These are phyloP conservation scores for Geotrichum fermentans DNA, from an alignment of 1,139 yeast genomes.

Conservation along the genomic window DNA sequence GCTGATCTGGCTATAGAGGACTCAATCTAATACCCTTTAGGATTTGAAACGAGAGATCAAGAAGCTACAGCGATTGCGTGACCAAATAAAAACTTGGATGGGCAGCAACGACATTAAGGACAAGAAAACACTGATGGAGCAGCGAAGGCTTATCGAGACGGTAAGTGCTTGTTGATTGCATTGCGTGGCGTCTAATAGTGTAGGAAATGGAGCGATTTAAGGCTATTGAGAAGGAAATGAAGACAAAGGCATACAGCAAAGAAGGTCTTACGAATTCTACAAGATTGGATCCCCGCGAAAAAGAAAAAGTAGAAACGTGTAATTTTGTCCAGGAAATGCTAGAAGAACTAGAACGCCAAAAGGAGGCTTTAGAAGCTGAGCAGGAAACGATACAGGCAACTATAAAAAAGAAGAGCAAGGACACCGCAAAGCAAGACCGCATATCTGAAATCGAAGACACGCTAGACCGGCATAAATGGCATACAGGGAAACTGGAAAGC, in stretches of 20 bases:
- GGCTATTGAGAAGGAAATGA: conserved; percentile 89
- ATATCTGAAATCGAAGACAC: conserved; percentile 59
- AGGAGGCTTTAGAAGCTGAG: conserved; percentile 74
- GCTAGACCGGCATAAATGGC: conserved; percentile 75
- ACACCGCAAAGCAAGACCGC: conserved; percentile 49
- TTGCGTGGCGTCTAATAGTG: background rate
- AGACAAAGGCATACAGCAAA: conserved; percentile 91
- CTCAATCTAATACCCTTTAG: conserved; percentile 13
- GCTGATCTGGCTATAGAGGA: background rate
- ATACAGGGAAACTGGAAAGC: conserved; percentile 69
- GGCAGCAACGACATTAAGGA: conserved; percentile 90
- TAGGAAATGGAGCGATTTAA: conserved; percentile 95
- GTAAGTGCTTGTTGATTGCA: background rate
- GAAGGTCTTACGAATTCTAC: conserved; percentile 80
- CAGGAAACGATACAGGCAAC: conserved; percentile 55
- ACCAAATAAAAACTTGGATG: conserved; percentile 94
- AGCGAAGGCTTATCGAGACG: conserved; percentile 69
- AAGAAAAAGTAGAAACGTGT: conserved; percentile 70
- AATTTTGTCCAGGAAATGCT: conserved; percentile 68
- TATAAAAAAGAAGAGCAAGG: conserved; percentile 55
- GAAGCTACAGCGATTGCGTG: conserved; percentile 88
- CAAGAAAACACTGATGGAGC: conserved; percentile 73
- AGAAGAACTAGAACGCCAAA: conserved; percentile 80
- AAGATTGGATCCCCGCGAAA: conserved; percentile 70
- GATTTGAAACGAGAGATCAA: conserved; percentile 95